Percentiles rank a stretch among this genome's conserved stretches.
These are phyloP conservation scores for Zarea fungicola DNA, from an alignment of 2,329 filamentous ascomycete species.

Conservation along the genomic window DNA sequence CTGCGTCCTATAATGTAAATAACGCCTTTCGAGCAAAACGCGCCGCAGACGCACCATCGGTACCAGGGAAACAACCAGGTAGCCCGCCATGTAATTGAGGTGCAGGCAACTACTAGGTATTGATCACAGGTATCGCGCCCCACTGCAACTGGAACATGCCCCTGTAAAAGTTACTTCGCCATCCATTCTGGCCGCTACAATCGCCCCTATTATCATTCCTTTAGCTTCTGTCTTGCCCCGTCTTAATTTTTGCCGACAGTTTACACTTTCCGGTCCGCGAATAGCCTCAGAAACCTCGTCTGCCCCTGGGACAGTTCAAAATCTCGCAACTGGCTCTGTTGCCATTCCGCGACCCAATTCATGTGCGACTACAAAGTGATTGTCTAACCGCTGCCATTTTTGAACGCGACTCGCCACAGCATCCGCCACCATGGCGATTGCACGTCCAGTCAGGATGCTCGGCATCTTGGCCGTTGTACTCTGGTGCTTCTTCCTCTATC, in stretches of 20 bases:
- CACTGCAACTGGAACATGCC: background rate
- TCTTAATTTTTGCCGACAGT: slow-evolving; percentile 1
- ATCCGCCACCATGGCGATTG: slow-evolving; percentile 65
- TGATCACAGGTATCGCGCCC: too few species aligned
- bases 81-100: too few species aligned
- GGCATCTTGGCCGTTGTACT: slow-evolving; percentile 65
- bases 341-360: background rate
- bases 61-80: too few species aligned
- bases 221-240: background rate
- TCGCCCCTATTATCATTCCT: slow-evolving; percentile 7
- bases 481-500: slow-evolving; percentile 74
- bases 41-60: too few species aligned
- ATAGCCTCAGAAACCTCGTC: slow-evolving; percentile 4
- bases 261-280: background rate
- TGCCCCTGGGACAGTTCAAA: background rate
- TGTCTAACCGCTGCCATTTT: background rate
- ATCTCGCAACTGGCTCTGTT: background rate
- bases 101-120: too few species aligned
- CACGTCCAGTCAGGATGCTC: slow-evolving; percentile 76
- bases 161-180: background rate
- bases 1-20: too few species aligned
- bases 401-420: background rate
- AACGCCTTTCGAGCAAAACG: too few species aligned
- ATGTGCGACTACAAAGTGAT: slow-evolving; percentile 10
- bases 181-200: background rate